A percentile compares a stretch with the other conserved stretches of the same genome.
phyloP scores from a whole-genome alignment of 2,329 filamentous ascomycete genomes.

The Zymoseptoria ardabiliae region DNA sequence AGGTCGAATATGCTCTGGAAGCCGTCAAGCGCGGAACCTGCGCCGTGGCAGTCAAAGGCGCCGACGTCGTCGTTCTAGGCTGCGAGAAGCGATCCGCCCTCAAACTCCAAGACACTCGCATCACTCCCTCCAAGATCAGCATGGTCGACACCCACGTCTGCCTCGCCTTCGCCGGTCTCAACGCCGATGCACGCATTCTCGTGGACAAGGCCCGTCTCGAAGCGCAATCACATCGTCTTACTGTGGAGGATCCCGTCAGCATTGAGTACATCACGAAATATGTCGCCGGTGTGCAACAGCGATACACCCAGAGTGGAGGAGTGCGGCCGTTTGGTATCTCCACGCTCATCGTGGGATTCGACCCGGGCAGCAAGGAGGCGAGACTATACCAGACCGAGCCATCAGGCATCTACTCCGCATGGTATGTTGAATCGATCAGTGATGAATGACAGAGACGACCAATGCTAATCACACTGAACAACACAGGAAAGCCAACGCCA shows the following conservation, averaged over 20 bases:
- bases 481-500: conserved; percentile 94
- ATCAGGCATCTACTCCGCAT: conserved; percentile 98
- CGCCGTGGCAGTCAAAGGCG: conserved; percentile 93
- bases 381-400: conserved; percentile 97
- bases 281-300: conserved; percentile 93
- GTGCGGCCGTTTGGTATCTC: conserved; percentile 98
- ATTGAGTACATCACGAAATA: conserved; percentile 99
- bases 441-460: background rate
- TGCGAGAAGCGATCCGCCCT: conserved; percentile 99
- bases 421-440: conserved; percentile 52
- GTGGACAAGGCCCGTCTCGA: conserved; percentile 97
- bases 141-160: conserved; percentile 93
- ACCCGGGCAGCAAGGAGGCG: conserved; percentile 81
- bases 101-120: conserved; percentile 98
- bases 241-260: conserved; percentile 91
- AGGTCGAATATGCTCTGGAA: conserved; percentile 98
- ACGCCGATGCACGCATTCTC: conserved; percentile 94
- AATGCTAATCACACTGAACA: conserved; percentile 11
- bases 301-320: conserved; percentile 97
- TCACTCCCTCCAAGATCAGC: conserved; percentile 97
- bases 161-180: conserved; percentile 92
- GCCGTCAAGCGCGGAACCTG: conserved; percentile 99
- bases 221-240: conserved; percentile 93
- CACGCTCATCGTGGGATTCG: conserved; percentile 96
- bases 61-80: conserved; percentile 87